Percentiles rank a stretch among this genome's conserved stretches.
These are phyloP conservation scores for Apiospora pterosperma DNA, from an alignment of 2,329 filamentous ascomycete species.

Conservation along the genomic window DNA sequence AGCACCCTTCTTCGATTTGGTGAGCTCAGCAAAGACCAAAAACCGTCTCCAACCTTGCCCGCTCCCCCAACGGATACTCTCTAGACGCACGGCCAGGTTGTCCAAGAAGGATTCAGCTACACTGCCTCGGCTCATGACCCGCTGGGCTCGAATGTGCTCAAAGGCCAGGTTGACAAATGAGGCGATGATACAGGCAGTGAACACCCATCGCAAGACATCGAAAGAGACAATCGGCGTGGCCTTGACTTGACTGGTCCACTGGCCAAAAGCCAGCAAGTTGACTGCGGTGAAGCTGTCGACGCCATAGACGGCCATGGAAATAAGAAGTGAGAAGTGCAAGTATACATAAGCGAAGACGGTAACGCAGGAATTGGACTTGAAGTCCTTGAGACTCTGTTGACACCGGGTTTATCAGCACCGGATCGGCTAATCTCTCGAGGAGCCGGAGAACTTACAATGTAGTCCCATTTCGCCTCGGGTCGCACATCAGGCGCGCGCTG, in stretches of 20 bases:
- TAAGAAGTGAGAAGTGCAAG: constrained; percentile 74
- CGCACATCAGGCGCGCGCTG: constrained; percentile 61
- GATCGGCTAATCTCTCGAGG: background rate
- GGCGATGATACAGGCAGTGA: constrained; percentile 85
- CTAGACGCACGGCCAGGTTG: constrained; percentile 76
- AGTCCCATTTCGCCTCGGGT: constrained; percentile 92
- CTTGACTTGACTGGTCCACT: constrained; percentile 81
- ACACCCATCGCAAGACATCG: constrained; percentile 88
- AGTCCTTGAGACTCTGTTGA: constrained; percentile 59
- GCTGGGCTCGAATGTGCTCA: constrained; percentile 75
- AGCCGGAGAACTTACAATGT: constrained; percentile 61
- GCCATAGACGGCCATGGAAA: constrained; percentile 80
- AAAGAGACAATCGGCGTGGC: constrained; percentile 68
- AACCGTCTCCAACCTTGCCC: constrained; percentile 85
- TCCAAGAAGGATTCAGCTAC: constrained; percentile 92
- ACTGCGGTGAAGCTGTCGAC: constrained; percentile 93
- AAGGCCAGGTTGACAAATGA: constrained; percentile 80
- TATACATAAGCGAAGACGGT: constrained; percentile 78
- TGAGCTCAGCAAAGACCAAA: constrained; percentile 86
- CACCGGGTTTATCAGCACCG: constrained; percentile 6
- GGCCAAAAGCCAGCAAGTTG: constrained; percentile 84
- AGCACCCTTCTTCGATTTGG: constrained; percentile 84
- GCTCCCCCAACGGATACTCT: constrained; percentile 72
- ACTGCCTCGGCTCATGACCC: constrained; percentile 79
- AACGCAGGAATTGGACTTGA: constrained; percentile 77